Percentiles rank a stretch among this genome's conserved stretches.
Conservation (phyloP, 73 alveolate genomes). For the Tetrahymena borealis region DNA sequence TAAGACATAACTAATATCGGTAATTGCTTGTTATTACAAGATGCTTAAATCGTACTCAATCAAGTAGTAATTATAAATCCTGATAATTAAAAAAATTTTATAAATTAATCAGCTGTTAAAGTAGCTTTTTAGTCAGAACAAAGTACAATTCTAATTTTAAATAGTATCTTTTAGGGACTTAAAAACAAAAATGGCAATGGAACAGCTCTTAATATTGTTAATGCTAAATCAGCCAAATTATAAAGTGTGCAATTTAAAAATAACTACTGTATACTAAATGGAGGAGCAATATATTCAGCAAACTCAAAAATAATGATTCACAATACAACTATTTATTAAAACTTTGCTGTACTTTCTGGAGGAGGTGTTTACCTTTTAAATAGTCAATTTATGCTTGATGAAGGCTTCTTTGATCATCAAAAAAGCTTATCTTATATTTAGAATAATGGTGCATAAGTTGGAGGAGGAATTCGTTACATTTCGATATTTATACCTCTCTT, state of each 20-base stretch:
- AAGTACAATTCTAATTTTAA: background rate
- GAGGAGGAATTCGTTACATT: background rate
- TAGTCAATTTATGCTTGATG: background rate
- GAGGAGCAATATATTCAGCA: background rate
- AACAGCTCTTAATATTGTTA: background rate
- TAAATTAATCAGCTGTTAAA: background rate
- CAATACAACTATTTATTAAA: background rate
- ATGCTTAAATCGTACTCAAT: background rate
- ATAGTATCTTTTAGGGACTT: background rate
- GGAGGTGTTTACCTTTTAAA: background rate
- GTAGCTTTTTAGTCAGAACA: background rate
- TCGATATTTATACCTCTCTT: background rate
- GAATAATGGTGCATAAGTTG: background rate
- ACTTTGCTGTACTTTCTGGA: background rate
- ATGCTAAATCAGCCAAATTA: background rate
- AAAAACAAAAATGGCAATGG: background rate
- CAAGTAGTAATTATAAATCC: background rate
- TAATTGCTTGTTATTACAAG: background rate
- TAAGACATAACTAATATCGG: background rate
- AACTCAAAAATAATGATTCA: background rate
- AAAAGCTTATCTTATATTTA: background rate
- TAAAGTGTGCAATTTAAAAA: background rate
- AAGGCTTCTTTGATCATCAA: background rate
- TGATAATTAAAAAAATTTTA: background rate
- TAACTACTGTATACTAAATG: background rate